Conservation (phyloP, 371 early-diverging fungal species). For the Mortierella sp. region DNA sequence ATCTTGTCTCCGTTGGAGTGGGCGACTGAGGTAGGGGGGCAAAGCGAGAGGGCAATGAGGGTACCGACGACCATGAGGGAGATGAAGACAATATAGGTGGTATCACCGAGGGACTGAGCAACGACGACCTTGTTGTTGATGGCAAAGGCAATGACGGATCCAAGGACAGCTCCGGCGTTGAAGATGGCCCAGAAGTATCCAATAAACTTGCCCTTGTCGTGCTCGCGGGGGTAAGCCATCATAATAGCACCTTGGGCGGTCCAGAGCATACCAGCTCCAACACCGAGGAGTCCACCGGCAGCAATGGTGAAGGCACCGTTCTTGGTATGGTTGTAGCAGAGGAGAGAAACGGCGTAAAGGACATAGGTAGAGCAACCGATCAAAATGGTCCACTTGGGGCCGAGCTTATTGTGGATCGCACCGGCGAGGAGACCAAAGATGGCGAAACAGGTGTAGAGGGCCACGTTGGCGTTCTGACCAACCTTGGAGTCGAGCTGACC, state of each 20-base stretch:
- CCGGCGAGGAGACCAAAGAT: constrained; percentile 75
- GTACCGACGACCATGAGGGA: constrained; percentile 73
- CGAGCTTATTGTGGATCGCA: constrained; percentile 66
- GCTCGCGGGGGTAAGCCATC: constrained; percentile 83
- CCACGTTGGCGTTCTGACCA: constrained; percentile 78
- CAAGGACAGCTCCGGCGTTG: constrained; percentile 71
- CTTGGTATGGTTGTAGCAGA: constrained; percentile 64
- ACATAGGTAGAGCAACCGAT: constrained; percentile 65
- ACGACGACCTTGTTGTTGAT: constrained; percentile 69
- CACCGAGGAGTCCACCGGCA: constrained; percentile 77
- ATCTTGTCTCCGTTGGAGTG: constrained; percentile 75
- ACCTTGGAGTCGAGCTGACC: constrained; percentile 75
- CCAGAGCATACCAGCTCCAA: constrained; percentile 73
- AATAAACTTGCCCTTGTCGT: constrained; percentile 81
- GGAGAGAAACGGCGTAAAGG: constrained; percentile 67
- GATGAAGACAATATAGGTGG: constrained; percentile 76
- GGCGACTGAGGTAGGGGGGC: constrained; percentile 68
- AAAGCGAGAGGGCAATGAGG: constrained; percentile 64
- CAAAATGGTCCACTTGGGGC: constrained; percentile 63
- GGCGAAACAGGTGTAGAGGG: constrained; percentile 79
- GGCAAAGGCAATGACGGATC: constrained; percentile 76
- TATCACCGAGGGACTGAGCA: constrained; percentile 27
- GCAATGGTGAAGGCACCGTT: constrained; percentile 62
- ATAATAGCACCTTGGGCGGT: constrained; percentile 85
- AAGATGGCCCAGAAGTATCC: constrained; percentile 87